Percentiles rank a stretch among this genome's conserved stretches.
phyloP scores from a whole-genome alignment of 2,329 filamentous ascomycete genomes.

The Xylaria sp. region DNA sequence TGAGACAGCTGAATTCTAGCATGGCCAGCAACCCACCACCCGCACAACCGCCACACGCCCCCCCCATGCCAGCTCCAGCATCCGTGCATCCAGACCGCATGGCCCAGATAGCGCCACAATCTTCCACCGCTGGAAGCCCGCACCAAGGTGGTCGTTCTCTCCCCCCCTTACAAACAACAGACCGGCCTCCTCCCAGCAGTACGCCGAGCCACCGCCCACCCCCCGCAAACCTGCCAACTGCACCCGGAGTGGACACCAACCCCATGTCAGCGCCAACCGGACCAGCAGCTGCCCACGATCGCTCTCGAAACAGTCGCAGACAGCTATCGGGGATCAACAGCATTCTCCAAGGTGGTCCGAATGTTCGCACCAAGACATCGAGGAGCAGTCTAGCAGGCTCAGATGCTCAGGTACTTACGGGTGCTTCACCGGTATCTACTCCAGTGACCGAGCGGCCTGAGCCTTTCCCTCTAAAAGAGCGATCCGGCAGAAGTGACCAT shows the following conservation, averaged over 20 bases:
- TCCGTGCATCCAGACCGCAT: slow-evolving; percentile 51
- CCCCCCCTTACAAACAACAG: slow-evolving; percentile 42
- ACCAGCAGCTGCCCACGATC: slow-evolving; percentile 42
- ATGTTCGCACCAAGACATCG: slow-evolving; percentile 44
- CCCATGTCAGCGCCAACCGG: slow-evolving; percentile 42
- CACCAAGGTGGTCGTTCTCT: slow-evolving; percentile 37
- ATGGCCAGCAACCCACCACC: slow-evolving; percentile 27
- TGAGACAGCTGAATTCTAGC: slow-evolving; percentile 37
- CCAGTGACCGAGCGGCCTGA: slow-evolving; percentile 57
- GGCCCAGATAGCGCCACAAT: slow-evolving; percentile 44
- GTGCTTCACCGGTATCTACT: slow-evolving; percentile 57
- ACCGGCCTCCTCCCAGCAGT: slow-evolving; percentile 39
- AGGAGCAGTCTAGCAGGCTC: slow-evolving; percentile 56
- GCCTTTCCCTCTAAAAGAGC: slow-evolving; percentile 45
- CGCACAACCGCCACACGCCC: slow-evolving; percentile 33
- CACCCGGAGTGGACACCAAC: slow-evolving; percentile 36
- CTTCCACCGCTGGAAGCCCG: slow-evolving; percentile 33
- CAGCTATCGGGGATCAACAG: slow-evolving; percentile 66
- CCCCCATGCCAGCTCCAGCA: slow-evolving; percentile 32
- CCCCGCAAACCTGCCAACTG: slow-evolving; percentile 29
- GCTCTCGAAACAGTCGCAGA: slow-evolving; percentile 50
- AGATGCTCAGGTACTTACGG: slow-evolving; percentile 62
- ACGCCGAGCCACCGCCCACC: slow-evolving; percentile 36
- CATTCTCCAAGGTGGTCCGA: slow-evolving; percentile 55
- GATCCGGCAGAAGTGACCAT: slow-evolving; percentile 46